These are phyloP conservation scores for Nicotiana obtusifolia DNA, from an alignment of 257 asterid species.

Conservation along the genomic window DNA sequence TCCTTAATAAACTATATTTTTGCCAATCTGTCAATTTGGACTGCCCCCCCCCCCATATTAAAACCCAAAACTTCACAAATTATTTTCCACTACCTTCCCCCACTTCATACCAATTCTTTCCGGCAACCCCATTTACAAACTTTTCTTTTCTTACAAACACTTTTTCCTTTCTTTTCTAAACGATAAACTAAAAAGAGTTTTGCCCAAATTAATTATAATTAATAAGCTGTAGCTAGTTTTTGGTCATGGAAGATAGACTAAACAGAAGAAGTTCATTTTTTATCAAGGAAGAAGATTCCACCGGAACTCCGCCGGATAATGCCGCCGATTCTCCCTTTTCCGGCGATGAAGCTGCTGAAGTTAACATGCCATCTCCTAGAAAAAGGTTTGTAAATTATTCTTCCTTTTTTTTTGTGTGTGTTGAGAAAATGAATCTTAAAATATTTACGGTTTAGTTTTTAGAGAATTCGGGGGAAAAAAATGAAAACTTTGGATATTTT, in stretches of 20 bases:
- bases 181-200: neutral
- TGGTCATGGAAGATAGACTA: conserved; percentile 31
- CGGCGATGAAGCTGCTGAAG: conserved; percentile 51
- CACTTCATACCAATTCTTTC: conserved; percentile 33
- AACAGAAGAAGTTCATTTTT: conserved; percentile 16
- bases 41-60: conserved; percentile 25
- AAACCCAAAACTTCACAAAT: conserved; percentile 30
- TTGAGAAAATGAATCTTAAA: neutral
- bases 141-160: neutral
- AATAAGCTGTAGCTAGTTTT: neutral
- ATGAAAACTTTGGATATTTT: neutral
- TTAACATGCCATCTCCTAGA: conserved; percentile 45
- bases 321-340: conserved; percentile 46
- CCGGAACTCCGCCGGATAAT: conserved; percentile 35
- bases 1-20: conserved; percentile 45
- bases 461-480: neutral
- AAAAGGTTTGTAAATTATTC: conserved; percentile 40
- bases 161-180: conserved; percentile 11
- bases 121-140: conserved; percentile 21
- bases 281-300: conserved; percentile 32
- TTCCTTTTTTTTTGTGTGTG: too few relatives aligned
- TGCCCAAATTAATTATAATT: neutral
- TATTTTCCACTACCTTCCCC: conserved; percentile 29
- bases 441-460: neutral
- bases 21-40: conserved; percentile 67